Evolutionary conservation across 2,329 filamentous ascomycete species (phyloP).

Genomic region (Dendrostoma leiphaemia): DNA sequence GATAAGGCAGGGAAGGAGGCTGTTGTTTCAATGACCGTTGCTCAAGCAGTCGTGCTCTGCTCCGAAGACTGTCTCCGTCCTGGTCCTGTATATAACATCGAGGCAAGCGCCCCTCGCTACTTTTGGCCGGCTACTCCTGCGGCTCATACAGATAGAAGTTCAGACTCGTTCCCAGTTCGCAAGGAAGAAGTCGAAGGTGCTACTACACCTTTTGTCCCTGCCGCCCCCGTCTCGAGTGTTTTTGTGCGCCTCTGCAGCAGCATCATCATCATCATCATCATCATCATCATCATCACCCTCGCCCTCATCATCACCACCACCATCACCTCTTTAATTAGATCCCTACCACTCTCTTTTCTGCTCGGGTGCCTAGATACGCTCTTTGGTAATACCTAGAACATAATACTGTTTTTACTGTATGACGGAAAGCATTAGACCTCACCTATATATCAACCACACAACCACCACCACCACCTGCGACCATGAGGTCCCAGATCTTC

Average conservation of each 20-base stretch:
- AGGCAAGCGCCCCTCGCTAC: slow-evolving; percentile 1
- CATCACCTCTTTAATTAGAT: background rate
- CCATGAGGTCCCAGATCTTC: slow-evolving; percentile 6
- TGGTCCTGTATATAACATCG: slow-evolving; percentile 8
- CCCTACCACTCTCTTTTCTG: background rate
- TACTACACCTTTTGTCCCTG: background rate
- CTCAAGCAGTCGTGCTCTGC: slow-evolving; percentile 3
- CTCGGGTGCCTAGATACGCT: background rate
- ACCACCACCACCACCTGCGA: background rate
- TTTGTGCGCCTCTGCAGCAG: no score
- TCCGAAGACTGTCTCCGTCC: background rate
- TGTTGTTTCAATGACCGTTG: background rate
- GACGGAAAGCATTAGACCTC: background rate
- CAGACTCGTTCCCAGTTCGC: background rate
- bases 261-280: background rate
- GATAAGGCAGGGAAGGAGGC: background rate
- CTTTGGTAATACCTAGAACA: background rate
- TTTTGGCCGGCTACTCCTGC: slow-evolving; percentile 1
- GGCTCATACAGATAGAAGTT: background rate
- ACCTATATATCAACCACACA: background rate
- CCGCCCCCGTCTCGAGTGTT: background rate
- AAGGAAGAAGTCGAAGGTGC: background rate
- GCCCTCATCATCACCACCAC: background rate
- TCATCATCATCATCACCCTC: background rate
- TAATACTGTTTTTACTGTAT: background rate